Evolutionary conservation across 1,139 yeast species (phyloP).

Genomic region (Yamadazyma oceani): DNA sequence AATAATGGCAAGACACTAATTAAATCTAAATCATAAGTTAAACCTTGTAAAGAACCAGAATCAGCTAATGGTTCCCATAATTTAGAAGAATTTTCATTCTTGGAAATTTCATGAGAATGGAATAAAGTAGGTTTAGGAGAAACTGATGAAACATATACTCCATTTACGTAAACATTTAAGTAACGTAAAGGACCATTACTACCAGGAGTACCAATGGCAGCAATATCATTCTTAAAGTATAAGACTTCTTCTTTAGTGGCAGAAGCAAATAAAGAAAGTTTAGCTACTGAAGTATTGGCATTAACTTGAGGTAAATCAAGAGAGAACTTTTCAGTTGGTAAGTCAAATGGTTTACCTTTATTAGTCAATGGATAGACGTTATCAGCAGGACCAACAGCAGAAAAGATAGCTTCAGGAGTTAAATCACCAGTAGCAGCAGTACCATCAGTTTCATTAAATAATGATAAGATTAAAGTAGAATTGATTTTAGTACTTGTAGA

Average conservation of each 20-base stretch:
- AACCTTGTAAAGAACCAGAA: slow-evolving; percentile 26
- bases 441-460: slow-evolving; percentile 17
- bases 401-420: slow-evolving; percentile 12
- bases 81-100: slow-evolving; percentile 16
- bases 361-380: slow-evolving; percentile 13
- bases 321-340: slow-evolving; percentile 15
- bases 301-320: slow-evolving; percentile 15
- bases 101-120: slow-evolving; percentile 21
- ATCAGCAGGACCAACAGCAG: slow-evolving; percentile 17
- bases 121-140: slow-evolving; percentile 28
- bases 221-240: slow-evolving; percentile 20
- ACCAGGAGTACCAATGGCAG: slow-evolving; percentile 12
- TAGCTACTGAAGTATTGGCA: slow-evolving; percentile 25
- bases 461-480: slow-evolving; percentile 16
- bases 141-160: slow-evolving; percentile 22
- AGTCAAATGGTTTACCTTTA: slow-evolving; percentile 13
- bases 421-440: slow-evolving; percentile 3
- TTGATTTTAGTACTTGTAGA: slow-evolving; percentile 14
- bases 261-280: slow-evolving; percentile 25
- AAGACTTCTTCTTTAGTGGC: slow-evolving; percentile 24
- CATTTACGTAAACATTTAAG: slow-evolving; percentile 24
- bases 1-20: slow-evolving; percentile 27
- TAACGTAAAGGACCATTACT: slow-evolving; percentile 23
- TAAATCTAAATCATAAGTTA: slow-evolving; percentile 28
- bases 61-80: slow-evolving; percentile 28